Base-by-base conservation (phyloP, 192 early-diverging fungal species). In the Podochytrium sp. region DNA sequence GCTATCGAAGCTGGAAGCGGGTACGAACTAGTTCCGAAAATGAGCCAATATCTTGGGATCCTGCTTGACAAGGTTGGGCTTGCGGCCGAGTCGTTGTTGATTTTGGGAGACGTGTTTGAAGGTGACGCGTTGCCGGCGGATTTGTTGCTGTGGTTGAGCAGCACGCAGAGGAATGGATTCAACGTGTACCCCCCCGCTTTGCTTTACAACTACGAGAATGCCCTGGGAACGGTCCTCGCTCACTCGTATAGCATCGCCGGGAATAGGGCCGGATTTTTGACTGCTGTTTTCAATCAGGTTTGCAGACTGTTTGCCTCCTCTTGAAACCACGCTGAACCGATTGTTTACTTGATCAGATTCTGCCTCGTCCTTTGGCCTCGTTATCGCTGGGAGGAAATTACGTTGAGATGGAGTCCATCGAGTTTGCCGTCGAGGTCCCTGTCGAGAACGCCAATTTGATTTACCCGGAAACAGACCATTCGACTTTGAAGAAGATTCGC, bases 171-270 rank as follows among this genome's bases (percentile, higher is more conserved):
- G 18, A 60, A 64, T 23, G 84, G 81, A 0, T 83, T 67, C 57
- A 71, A 74, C 20, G 82, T 85, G 27, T 79, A 85, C 57, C 71
- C 78, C 1, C 81, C 83, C 0, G 43, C 56, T n/a, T 40, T 85
- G 38, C 65, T 81, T 6, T 78, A 71, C 51, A 74, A 66, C 18
- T 85, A 83, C 65, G 84, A 85, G 56, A 80, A 83, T 69, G 81
- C 67, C 1, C 60, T 85, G 30, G 84, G 82, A 10, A 83, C 84
- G 0, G 84, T 79, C 0, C 73, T 85, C 25, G 81, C 84, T 0
- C 71, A 80, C 49, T 66, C 73, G 27, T 85, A 85, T 38, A 67
- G 53, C 43, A 63, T 73, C 0, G 53, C 61, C 40, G 76, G 78
- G 29, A 43, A 70, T 37, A 63, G 65, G 3, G 37, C 55, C 27